Conservation (phyloP, 2,329 filamentous ascomycete species). For the Colletotrichum euphorbiae region DNA sequence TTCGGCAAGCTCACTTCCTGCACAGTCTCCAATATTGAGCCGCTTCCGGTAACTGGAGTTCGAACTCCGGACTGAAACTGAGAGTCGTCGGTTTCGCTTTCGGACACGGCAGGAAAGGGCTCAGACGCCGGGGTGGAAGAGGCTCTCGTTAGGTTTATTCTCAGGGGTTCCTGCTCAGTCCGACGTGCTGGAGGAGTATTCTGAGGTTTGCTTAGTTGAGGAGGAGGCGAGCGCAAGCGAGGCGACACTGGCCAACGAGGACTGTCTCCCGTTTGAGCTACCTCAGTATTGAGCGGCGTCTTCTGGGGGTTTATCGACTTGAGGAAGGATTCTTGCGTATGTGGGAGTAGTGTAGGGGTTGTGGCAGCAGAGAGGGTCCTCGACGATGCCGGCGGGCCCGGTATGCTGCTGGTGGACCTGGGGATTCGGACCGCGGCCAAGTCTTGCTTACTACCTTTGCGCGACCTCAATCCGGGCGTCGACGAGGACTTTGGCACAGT, state of each 20-base stretch:
- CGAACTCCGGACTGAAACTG: conserved; percentile 64
- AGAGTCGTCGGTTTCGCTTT: conserved; percentile 66
- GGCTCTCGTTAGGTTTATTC: conserved; percentile 65
- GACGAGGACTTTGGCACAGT: conserved; percentile 48
- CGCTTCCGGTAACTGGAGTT: conserved; percentile 67
- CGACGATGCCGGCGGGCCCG: conserved; percentile 72
- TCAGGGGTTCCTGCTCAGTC: conserved; percentile 62
- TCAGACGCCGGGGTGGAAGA: conserved; percentile 59
- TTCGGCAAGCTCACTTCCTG: conserved; percentile 87
- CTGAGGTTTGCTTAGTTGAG: conserved; percentile 61
- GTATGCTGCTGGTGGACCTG: conserved; percentile 62
- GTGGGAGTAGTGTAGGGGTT: conserved; percentile 73
- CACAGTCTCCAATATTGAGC: conserved; percentile 84
- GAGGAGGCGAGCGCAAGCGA: conserved; percentile 81
- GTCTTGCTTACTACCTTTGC: conserved; percentile 74
- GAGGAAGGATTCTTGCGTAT: conserved; percentile 68
- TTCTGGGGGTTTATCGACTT: conserved; percentile 76
- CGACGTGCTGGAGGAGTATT: conserved; percentile 54
- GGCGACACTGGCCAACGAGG: conserved; percentile 84
- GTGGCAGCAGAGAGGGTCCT: conserved; percentile 76
- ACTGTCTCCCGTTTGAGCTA: conserved; percentile 58
- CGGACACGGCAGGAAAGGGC: conserved; percentile 53
- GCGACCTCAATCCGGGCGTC: conserved; percentile 61
- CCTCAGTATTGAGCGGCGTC: conserved; percentile 60
- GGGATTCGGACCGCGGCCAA: conserved; percentile 69